Base-by-base conservation (phyloP, 768 basidiomycete genomes). In the Lepiota brunneoincarnata region DNA sequence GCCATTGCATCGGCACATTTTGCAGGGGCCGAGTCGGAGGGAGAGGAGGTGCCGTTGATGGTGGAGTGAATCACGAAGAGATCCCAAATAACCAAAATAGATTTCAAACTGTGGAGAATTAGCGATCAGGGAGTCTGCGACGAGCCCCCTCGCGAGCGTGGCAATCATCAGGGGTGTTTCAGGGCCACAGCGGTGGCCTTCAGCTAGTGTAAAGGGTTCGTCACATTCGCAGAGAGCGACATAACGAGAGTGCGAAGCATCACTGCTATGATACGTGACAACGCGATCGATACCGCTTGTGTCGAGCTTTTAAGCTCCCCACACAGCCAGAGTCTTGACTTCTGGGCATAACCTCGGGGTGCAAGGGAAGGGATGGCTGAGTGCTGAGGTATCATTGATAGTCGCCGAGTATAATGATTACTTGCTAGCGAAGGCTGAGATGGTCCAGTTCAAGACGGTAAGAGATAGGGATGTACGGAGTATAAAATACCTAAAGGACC, bases 401-500 rank as follows among this genome's bases (percentile, higher is more conserved):
- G 65, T 60, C 1, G 81, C 79, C 6, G 77, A 71, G 46, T 86
- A 85, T 1, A 81, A 65, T 0, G 82, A 80, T 59, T 84, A 86
- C 40, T 66, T 71, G 0, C 86, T 89, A 58, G 0, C 49, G 11
- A n/a, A 39, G 26, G 15, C 38, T 11, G 17, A 18, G 21, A 45
- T 45, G 18, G 17, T 18, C 15, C 40, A 15, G 20, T 7, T 3
- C 18, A 38, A 23, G 34, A 36, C 2, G 11, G 12, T 14, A 21
- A 6, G 35, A 36, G 3, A 20, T 18, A 15, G 23, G 7, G 2
- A 62, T 75, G 58, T 56, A 82, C 79, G 75, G 74, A 41, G 82
- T 81, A 48, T 84, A 84, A 59, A 82, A 82, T 0, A 83, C 74
- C 75, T 80, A 82, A 0, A 83, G 63, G 0, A 84, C 72, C 0